Percentiles rank a stretch among this genome's conserved stretches.
These are phyloP conservation scores for Litsea cubeba DNA, from an alignment of 164 flowering plant genomes.

Conservation along the genomic window DNA sequence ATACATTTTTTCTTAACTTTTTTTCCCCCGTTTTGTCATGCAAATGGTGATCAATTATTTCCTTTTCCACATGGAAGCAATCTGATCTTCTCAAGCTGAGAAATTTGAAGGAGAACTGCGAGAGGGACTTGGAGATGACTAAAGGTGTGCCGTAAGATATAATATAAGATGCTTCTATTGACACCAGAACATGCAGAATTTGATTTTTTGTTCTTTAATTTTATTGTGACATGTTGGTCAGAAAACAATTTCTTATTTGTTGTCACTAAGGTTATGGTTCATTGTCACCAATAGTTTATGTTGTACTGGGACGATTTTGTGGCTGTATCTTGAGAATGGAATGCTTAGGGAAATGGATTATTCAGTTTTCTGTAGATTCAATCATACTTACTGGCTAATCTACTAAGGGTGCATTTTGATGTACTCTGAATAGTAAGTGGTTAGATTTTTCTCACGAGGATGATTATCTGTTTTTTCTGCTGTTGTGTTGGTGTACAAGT, in stretches of 20 bases:
- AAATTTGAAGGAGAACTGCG: slow-evolving; percentile 69
- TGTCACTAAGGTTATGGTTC: not conserved
- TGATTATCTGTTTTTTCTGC: not conserved
- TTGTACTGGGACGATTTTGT: not conserved
- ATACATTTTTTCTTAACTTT: not conserved
- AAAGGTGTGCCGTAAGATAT: slow-evolving; percentile 30
- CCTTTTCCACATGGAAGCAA: slow-evolving; percentile 44
- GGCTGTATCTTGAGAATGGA: not conserved
- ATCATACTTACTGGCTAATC: not conserved
- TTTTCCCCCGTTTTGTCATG: too few species aligned
- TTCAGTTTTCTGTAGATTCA: not conserved
- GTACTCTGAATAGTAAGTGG: not conserved
- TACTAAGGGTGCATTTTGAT: not conserved
- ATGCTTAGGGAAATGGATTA: not conserved
- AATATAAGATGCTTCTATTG: slow-evolving; percentile 14
- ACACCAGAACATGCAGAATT: slow-evolving; percentile 4
- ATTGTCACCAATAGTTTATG: not conserved
- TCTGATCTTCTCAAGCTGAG: slow-evolving; percentile 36
- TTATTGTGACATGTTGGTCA: not conserved
- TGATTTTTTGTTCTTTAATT: slow-evolving; percentile 2
- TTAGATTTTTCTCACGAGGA: not conserved
- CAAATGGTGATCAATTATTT: not conserved
- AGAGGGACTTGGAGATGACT: slow-evolving; percentile 50
- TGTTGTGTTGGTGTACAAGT: not conserved
- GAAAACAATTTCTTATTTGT: slow-evolving; percentile 1